Evolutionary conservation across 768 basidiomycete genomes (phyloP).

Genomic region (Exidia glandulosa): DNA sequence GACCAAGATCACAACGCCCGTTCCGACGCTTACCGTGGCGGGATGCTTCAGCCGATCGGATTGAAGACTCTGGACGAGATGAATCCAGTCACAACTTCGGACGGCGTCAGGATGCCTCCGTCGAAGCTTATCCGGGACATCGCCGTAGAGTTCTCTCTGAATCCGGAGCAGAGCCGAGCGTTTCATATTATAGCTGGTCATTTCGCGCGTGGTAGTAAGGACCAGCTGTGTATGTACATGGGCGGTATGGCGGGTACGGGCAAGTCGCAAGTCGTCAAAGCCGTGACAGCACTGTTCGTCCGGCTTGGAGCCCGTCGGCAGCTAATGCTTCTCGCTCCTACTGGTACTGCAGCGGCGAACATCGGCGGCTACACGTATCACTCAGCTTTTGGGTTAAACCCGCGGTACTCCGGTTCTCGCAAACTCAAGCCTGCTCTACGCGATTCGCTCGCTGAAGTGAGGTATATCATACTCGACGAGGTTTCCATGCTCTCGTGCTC

Average conservation of each 20-base stretch:
- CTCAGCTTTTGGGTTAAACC: conserved; percentile 5
- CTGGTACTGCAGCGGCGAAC: conserved; percentile 11
- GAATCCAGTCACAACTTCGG: background rate
- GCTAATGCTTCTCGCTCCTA: conserved; percentile 12
- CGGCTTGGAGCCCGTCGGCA: conserved; percentile 1
- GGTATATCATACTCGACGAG: conserved; percentile 34
- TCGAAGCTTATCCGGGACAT: background rate
- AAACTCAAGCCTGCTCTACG: conserved; percentile 11
- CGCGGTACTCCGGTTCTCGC: background rate
- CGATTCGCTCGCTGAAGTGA: conserved; percentile 12
- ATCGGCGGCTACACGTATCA: conserved; percentile 16
- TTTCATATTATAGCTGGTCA: conserved; percentile 13
- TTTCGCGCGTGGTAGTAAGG: background rate
- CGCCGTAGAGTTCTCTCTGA: conserved; percentile 2
- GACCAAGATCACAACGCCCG: too few relatives aligned
- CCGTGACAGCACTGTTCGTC: conserved; percentile 8
- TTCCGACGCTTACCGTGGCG: too few relatives aligned
- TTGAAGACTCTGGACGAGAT: background rate
- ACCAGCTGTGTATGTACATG: conserved; percentile 12
- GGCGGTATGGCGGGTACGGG: conserved; percentile 15
- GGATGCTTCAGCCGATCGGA: too few relatives aligned
- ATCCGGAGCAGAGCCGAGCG: conserved; percentile 11
- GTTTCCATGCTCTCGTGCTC: conserved; percentile 29
- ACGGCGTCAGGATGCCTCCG: too few relatives aligned
- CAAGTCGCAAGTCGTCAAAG: conserved; percentile 12